Base-by-base conservation (phyloP, 768 basidiomycete genomes). In the Pleurotus pulmonarius region DNA sequence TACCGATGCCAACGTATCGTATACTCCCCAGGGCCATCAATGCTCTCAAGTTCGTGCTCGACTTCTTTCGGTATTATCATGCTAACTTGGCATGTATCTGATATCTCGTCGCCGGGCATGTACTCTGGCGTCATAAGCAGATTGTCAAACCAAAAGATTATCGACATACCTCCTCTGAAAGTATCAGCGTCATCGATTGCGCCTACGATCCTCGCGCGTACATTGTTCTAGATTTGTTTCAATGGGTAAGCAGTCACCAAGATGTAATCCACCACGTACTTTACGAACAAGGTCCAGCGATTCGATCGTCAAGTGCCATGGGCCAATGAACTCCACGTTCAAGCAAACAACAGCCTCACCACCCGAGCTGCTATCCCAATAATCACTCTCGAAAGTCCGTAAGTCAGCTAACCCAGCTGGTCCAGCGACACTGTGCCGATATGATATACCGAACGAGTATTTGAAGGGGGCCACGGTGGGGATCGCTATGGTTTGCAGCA, bases 1-100 rank as follows among this genome's bases (percentile, higher is more conserved):
- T 63, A 83, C 89, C 86, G 83, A 71, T 80, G 73, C 91, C 90
- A 92, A 18, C 65, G 71, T 24, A 91, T 64, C 39, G 77, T 71
- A 62, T 87, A 89, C 56, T 72, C 72, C 3, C 87, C 90, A 0
- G 85, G 83, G 13, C 78, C 77, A 6, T 71, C 64, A 38, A 83
- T 70, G 3, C 63, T 58, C 15, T 66, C 69, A 15, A 72, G 65
- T 3, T 67, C 68, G 22, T 58, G 57, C 11, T 67, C 58, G 11
- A 70, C 67, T 13, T 77, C 75, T 29, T 78, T 81, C 20, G 71
- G 68, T 24, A 70, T 61, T 3, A 75, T 66, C 56, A 87, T 64
- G 45, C 71, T 74, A 40, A 90, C 69, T 9, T 79, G 78, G 61
- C 82, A 85, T 18, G 77, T 63, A 34, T 83, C 77, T 41, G 77